phyloP scores from a whole-genome alignment of 495 filamentous ascomycete genomes.

The Podospora fimiseda region DNA sequence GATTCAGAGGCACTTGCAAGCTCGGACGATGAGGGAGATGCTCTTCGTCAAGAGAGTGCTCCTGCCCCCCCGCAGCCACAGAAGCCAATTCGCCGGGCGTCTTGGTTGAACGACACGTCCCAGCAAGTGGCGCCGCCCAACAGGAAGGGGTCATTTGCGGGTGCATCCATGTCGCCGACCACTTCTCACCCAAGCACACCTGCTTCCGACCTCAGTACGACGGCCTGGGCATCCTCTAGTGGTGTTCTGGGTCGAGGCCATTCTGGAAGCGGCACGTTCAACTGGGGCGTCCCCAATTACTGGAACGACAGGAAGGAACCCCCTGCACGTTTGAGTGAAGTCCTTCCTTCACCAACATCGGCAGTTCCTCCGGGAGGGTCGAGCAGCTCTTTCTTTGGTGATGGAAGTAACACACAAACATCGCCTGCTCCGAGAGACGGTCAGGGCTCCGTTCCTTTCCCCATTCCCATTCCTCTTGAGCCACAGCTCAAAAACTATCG shows the following conservation, averaged over 20 bases:
- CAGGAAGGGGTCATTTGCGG: slow-evolving; percentile 56
- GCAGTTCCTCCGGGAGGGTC: slow-evolving; percentile 47
- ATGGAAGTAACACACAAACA: slow-evolving; percentile 33
- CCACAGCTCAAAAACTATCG: slow-evolving; percentile 89
- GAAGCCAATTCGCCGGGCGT: slow-evolving; percentile 51
- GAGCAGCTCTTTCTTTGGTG: slow-evolving; percentile 40
- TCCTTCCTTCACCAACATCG: slow-evolving; percentile 71
- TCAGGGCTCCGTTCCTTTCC: too few relatives aligned
- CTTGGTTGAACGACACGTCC: slow-evolving; percentile 56
- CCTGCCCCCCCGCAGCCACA: slow-evolving; percentile 40
- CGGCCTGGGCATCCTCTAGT: slow-evolving; percentile 54
- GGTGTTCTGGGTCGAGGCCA: slow-evolving; percentile 53
- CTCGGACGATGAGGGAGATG: slow-evolving; percentile 80
- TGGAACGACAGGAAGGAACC: slow-evolving; percentile 71
- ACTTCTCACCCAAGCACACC: slow-evolving; percentile 71
- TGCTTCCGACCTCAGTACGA: slow-evolving; percentile 54
- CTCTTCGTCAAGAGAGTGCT: slow-evolving; percentile 42
- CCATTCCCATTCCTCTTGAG: slow-evolving; percentile 84
- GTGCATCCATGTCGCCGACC: slow-evolving; percentile 65
- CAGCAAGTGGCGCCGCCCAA: slow-evolving; percentile 37
- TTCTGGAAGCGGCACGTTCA: slow-evolving; percentile 50
- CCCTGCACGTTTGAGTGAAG: slow-evolving; percentile 64
- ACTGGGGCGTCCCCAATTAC: slow-evolving; percentile 75
- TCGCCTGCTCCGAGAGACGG: slow-evolving; percentile 40
- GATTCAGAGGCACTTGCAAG: slow-evolving; percentile 90